Evolutionary conservation across 2,329 filamentous ascomycete species (phyloP).

Genomic region (Phyllosticta citribraziliensis): DNA sequence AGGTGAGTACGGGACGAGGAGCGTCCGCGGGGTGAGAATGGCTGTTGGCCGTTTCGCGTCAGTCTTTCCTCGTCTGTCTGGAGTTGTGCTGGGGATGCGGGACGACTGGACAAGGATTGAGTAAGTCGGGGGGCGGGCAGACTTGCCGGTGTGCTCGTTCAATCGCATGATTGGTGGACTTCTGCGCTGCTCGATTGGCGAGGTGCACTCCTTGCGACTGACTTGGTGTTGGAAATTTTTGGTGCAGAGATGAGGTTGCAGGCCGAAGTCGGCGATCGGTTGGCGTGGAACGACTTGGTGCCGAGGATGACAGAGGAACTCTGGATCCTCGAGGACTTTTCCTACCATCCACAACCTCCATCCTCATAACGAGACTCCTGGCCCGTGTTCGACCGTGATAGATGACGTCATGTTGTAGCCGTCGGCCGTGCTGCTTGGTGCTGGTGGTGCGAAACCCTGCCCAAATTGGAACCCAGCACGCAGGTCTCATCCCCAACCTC

Average conservation of each 20-base stretch:
- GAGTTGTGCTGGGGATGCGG: not conserved
- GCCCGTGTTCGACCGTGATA: not conserved
- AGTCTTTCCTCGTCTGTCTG: not conserved
- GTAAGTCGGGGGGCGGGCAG: not conserved
- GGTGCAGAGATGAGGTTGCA: not conserved
- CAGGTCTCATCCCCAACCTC: not conserved
- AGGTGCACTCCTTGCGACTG: not conserved
- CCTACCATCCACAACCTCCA: not conserved
- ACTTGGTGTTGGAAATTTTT: conserved; percentile 2
- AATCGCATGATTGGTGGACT: conserved; percentile 26
- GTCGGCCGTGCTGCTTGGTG: not conserved
- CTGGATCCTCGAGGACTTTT: not conserved
- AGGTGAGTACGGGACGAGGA: conserved; percentile 75
- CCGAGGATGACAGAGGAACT: too few relatives aligned
- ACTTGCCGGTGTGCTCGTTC: conserved; percentile 31
- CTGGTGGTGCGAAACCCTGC: too few relatives aligned
- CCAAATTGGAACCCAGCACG: not conserved
- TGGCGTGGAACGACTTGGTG: not conserved
- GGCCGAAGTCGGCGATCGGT: not conserved
- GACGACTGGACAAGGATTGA: not conserved
- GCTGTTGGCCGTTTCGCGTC: conserved; percentile 37
- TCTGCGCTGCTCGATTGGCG: not conserved
- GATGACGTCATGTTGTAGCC: conserved; percentile 9
- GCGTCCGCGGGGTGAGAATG: conserved; percentile 52
- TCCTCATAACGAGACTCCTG: not conserved